Evolutionary conservation across 352 stramenopile genomes (phyloP), one percentile per base, ranked within the genome.

Genomic region (Blastocystis sp.): DNA sequence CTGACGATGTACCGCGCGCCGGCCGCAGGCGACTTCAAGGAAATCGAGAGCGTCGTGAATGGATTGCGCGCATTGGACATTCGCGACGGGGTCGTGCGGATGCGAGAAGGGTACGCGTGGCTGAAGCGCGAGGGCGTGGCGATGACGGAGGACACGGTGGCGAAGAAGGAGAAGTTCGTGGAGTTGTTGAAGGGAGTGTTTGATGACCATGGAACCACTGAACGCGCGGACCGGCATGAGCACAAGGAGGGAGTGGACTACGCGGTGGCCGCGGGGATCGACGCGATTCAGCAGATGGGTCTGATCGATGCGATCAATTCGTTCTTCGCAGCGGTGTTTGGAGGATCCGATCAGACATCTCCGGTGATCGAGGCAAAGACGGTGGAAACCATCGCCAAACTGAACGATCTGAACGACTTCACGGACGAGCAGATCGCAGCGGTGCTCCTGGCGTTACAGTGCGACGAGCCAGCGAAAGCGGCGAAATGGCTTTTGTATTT

Each of bases 401-500:
- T 24, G 6, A 64, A 81, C 10, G n/a, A 34, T 7, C 71, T 81
- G 1, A 66, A 66, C 45, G 71, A 81, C n/a, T 81, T 63, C 24
- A 48, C 24, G 1, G 71, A 81, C 45, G 71, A 65, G 9, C 71
- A 81, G 34, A 3, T 81, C 4, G 28, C 66, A 4, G 3, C 71
- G 10, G 45, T 42, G 3, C 71, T 81, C 3, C 28, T 54, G 43
- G 34, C 71, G 21, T 60, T 81, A 38, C 48, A 34, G 17, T 81
- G 66, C 43, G 24, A 38, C 14, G 28, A 19, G 4, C 43, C 71
- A 0, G 21, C 34, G 48, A 34, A n/a, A n/a, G 64, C 71, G 6
- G 71, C 71, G 21, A 17, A 10, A 19, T 81, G 66, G 42, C 71
- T 81, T 9, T 42, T 81, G 1, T 81, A 66, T 42, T 63, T 81